Evolutionary conservation across 164 flowering plant species (phyloP).

Genomic region (Annona squamosa): DNA sequence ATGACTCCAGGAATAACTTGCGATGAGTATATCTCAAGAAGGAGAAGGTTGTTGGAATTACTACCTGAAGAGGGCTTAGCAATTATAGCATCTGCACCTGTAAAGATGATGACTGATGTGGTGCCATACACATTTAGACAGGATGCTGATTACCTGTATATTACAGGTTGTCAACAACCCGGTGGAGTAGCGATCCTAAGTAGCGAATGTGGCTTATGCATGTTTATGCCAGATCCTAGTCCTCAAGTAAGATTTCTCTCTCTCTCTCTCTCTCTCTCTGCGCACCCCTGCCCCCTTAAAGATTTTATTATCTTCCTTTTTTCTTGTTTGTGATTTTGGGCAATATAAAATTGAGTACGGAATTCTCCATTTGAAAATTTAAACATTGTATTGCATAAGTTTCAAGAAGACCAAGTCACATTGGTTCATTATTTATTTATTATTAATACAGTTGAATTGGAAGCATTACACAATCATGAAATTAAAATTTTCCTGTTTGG

Average conservation of each 20-base stretch:
- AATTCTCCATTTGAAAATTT: not conserved
- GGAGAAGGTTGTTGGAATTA: conserved; percentile 66
- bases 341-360: not conserved
- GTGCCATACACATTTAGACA: conserved; percentile 88
- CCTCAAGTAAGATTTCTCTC: conserved; percentile 38
- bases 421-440: too few species aligned
- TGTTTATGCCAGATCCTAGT: conserved; percentile 90
- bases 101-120: conserved; percentile 97
- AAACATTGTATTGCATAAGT: not conserved
- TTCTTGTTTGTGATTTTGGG: not conserved
- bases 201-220: conserved; percentile 82
- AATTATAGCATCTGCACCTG: conserved; percentile 84
- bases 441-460: too few species aligned
- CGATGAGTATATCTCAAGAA: conserved; percentile 64
- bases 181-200: conserved; percentile 89
- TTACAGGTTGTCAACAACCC: conserved; percentile 97
- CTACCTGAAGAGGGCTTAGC: conserved; percentile 81
- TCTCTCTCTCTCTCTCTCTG: not conserved
- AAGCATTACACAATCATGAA: too few species aligned
- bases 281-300: too few species aligned
- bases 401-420: not conserved
- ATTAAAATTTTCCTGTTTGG: too few species aligned
- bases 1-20: conserved; percentile 70
- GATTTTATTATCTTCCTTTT: not conserved
- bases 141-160: conserved; percentile 77